Percentiles rank a stretch among this genome's conserved stretches.
phyloP scores from a whole-genome alignment of 345 rosid species.

The Camelina hispida region DNA sequence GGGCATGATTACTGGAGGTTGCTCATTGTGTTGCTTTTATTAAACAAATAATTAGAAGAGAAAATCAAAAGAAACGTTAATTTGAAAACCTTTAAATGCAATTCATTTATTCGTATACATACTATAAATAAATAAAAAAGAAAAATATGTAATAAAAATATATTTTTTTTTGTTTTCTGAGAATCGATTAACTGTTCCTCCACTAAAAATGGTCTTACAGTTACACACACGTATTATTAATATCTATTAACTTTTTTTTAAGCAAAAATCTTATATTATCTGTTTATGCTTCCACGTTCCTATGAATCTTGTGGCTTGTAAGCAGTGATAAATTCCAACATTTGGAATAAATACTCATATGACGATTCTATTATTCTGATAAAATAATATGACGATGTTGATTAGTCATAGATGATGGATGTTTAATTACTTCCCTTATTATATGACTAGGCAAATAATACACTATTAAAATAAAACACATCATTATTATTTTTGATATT shows the following conservation, averaged over 20 bases:
- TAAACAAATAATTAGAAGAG: no score
- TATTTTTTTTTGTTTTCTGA: no score
- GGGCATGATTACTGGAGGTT: no score
- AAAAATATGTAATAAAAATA: no score
- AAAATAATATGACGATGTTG: background rate
- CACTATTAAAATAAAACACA: background rate
- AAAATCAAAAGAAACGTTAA: no score
- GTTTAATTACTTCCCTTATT: background rate
- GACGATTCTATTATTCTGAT: background rate
- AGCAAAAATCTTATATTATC: no score
- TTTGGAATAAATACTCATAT: background rate
- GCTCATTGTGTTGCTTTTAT: no score
- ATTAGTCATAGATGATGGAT: background rate
- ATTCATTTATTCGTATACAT: no score
- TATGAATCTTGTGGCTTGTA: background rate
- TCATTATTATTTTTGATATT: background rate
- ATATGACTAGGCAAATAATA: background rate
- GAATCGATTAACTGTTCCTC: no score
- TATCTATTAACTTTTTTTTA: background rate
- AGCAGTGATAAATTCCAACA: background rate
- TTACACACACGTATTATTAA: background rate
- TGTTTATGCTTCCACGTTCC: constrained; percentile 15
- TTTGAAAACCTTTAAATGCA: no score
- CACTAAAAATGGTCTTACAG: no score
- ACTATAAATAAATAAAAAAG: no score